A percentile compares a stretch with the other conserved stretches of the same genome.
Conservation (phyloP, 2,329 filamentous ascomycete species). For the Cladobotryum protrusum region DNA sequence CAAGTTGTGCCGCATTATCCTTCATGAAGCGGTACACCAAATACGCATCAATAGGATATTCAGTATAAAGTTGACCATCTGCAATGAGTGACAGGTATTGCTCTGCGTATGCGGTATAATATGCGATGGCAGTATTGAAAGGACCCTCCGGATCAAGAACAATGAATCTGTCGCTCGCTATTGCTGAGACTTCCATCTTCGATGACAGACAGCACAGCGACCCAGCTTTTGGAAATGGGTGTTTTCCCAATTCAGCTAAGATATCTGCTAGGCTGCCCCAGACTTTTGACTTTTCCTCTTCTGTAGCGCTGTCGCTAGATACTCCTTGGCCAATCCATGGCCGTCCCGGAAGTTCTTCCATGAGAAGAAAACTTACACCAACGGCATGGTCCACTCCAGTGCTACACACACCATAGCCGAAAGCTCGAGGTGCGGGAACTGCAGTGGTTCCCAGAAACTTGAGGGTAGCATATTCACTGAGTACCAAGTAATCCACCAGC, state of each 20-base stretch:
- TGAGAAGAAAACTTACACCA: constrained; percentile 24
- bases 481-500: constrained; percentile 23
- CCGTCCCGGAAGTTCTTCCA: constrained; percentile 22
- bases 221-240: constrained; percentile 19
- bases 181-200: constrained; percentile 15
- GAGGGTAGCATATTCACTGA: constrained; percentile 27
- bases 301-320: neutral
- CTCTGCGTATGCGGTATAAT: constrained; percentile 20
- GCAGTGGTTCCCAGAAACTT: constrained; percentile 27
- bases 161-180: constrained; percentile 25
- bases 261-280: constrained; percentile 22
- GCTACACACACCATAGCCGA: constrained; percentile 17
- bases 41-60: constrained; percentile 24
- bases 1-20: constrained; percentile 16
- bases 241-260: constrained; percentile 20
- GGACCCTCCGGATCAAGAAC: constrained; percentile 16
- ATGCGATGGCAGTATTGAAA: constrained; percentile 12
- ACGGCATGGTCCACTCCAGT: constrained; percentile 17
- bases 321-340: constrained; percentile 15
- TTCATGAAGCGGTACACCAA: constrained; percentile 34
- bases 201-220: constrained; percentile 15
- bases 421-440: constrained; percentile 24
- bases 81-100: constrained; percentile 22
- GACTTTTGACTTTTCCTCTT: constrained; percentile 16
- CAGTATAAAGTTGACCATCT: constrained; percentile 25